phyloP scores from a whole-genome alignment of 2,329 filamentous ascomycete genomes.

The Graphiopsis chlorocephala region DNA sequence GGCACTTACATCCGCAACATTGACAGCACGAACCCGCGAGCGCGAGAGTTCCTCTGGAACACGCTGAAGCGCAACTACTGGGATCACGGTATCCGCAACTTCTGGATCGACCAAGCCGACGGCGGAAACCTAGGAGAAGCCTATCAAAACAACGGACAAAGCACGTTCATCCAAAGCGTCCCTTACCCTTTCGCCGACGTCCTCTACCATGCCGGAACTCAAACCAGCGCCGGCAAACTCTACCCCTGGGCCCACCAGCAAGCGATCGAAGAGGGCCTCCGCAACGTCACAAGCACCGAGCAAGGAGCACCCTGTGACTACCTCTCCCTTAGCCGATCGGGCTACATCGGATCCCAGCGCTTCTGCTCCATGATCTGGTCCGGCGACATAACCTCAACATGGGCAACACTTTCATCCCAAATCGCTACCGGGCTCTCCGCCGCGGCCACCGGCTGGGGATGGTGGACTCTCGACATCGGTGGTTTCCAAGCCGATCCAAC shows the following conservation, averaged over 20 bases:
- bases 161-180: constrained; percentile 30
- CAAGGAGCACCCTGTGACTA: constrained; percentile 29
- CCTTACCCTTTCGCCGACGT: constrained; percentile 31
- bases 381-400: constrained; percentile 31
- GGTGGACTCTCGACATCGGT: constrained; percentile 33
- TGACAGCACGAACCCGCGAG: constrained; percentile 33
- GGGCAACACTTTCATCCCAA: constrained; percentile 31
- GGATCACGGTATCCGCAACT: constrained; percentile 34
- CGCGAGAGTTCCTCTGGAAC: constrained; percentile 32
- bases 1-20: constrained; percentile 33
- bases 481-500: constrained; percentile 35
- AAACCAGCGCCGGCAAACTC: constrained; percentile 29
- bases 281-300: constrained; percentile 28
- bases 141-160: constrained; percentile 39
- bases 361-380: constrained; percentile 36
- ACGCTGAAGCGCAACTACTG: constrained; percentile 32
- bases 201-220: constrained; percentile 33
- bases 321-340: constrained; percentile 29
- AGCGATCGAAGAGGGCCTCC: constrained; percentile 31
- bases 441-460: constrained; percentile 30
- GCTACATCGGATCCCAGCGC: constrained; percentile 33
- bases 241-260: constrained; percentile 34
- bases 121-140: constrained; percentile 38
- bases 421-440: constrained; percentile 30
- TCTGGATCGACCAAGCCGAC: constrained; percentile 37